These are phyloP conservation scores for Lupinus albus DNA, from an alignment of 306 rosid genomes.

Conservation along the genomic window DNA sequence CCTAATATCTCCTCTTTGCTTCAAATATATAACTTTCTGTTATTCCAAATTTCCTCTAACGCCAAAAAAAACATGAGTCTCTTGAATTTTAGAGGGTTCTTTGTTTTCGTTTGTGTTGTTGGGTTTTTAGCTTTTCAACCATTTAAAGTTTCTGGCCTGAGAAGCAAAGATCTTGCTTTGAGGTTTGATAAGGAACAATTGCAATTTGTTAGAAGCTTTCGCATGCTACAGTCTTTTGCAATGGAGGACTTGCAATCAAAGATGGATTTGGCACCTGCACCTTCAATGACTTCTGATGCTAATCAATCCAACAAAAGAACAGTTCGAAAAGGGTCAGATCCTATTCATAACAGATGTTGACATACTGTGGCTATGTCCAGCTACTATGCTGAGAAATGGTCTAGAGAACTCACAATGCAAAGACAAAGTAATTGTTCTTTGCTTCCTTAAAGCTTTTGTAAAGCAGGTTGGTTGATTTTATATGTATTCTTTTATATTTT, in stretches of 20 bases:
- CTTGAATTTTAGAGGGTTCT: conserved; percentile 51
- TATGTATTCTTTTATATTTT: conserved; percentile 40
- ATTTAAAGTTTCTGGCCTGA: conserved; percentile 54
- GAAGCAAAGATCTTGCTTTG: conserved; percentile 71
- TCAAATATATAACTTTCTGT: conserved; percentile 28
- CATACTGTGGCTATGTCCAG: conserved; percentile 36
- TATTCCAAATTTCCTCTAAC: conserved; percentile 37
- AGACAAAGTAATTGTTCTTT: conserved; percentile 38
- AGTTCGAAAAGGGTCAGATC: conserved; percentile 78
- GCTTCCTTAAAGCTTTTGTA: conserved; percentile 31
- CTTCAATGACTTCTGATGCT: conserved; percentile 65
- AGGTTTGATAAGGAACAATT: conserved; percentile 54
- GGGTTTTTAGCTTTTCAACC: conserved; percentile 71
- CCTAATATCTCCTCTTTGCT: conserved; percentile 36
- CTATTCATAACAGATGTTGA: conserved; percentile 89
- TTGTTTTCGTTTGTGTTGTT: conserved; percentile 58
- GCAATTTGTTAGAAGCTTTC: conserved; percentile 50
- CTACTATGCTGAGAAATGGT: conserved; percentile 34
- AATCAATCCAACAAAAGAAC: conserved; percentile 75
- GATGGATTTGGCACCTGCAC: conserved; percentile 70
- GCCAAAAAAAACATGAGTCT: conserved; percentile 52
- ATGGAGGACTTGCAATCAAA: conserved; percentile 56
- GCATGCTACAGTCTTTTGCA: conserved; percentile 53
- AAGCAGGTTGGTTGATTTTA: conserved; percentile 49
- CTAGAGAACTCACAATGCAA: conserved; percentile 33